Conservation (phyloP, 176 grass and related monocot genomes). For the Luzula sylvatica region DNA sequence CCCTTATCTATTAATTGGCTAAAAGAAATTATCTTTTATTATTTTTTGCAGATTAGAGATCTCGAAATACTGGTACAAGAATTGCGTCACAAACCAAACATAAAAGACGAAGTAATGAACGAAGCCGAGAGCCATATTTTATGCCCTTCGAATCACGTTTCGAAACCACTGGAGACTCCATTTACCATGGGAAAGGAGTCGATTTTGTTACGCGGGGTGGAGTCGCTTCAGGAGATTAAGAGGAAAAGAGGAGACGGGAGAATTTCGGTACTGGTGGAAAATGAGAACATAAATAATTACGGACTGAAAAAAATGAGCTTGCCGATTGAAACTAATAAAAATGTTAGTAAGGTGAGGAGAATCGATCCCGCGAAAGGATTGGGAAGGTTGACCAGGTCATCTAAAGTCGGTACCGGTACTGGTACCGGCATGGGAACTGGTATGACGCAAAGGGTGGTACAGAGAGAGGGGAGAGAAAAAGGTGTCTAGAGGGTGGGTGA, state of each 20-base stretch:
- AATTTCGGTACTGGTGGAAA: slow-evolving; percentile 23
- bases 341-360: slow-evolving; percentile 21
- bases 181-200: slow-evolving; percentile 4
- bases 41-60: slow-evolving; percentile 43
- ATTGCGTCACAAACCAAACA: background rate
- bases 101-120: slow-evolving; percentile 9
- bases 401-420: slow-evolving; percentile 27
- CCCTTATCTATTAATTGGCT: background rate
- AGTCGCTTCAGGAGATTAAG: slow-evolving; percentile 46
- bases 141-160: slow-evolving; percentile 36
- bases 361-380: slow-evolving; percentile 37
- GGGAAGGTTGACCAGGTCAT: slow-evolving; percentile 28
- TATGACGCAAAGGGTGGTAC: slow-evolving; percentile 18
- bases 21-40: background rate
- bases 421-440: no score
- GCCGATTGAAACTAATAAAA: background rate
- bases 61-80: slow-evolving; percentile 47
- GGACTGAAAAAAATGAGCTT: slow-evolving; percentile 42
- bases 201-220: slow-evolving; percentile 14
- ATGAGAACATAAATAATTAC: slow-evolving; percentile 31
- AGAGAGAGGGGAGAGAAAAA: slow-evolving; percentile 34
- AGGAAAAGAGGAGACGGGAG: slow-evolving; percentile 42
- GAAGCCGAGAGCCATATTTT: slow-evolving; percentile 40
- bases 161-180: slow-evolving; percentile 20
- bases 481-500: slow-evolving; percentile 38